phyloP scores from a whole-genome alignment of 116 monocot genomes.

The Trichopus zeylanicus region DNA sequence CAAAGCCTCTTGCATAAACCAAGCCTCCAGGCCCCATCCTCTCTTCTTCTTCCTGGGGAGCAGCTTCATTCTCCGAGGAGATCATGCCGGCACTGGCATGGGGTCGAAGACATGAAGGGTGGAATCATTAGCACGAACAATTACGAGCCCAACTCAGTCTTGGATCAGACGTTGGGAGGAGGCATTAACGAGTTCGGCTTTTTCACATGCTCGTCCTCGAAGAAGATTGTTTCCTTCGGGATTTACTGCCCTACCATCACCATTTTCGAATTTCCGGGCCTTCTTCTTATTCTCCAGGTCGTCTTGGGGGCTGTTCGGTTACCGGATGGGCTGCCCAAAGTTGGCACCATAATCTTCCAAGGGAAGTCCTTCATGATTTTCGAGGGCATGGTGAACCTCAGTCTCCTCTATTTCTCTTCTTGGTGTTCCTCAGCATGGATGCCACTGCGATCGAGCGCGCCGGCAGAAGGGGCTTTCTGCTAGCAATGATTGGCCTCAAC shows the following conservation, averaged over 20 bases:
- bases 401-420: constrained; percentile 30
- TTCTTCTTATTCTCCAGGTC: constrained; percentile 8
- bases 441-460: neutral
- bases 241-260: neutral
- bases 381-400: constrained; percentile 14
- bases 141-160: no score
- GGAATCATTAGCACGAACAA: no score
- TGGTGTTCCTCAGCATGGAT: constrained; percentile 16
- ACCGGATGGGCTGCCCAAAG: neutral
- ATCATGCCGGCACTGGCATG: no score
- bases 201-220: neutral
- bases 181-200: neutral
- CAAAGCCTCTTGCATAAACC: no score
- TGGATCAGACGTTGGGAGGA: neutral
- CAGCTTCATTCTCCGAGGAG: no score
- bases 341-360: constrained; percentile 10
- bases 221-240: neutral
- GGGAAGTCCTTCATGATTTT: neutral
- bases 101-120: no score
- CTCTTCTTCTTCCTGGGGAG: no score
- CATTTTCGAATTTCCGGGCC: constrained; percentile 1
- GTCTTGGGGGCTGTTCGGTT: neutral
- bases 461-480: neutral
- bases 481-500: constrained; percentile 3
- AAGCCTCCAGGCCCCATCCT: no score